Conservation (phyloP, 768 basidiomycete genomes). For the Mycena polygramma region DNA sequence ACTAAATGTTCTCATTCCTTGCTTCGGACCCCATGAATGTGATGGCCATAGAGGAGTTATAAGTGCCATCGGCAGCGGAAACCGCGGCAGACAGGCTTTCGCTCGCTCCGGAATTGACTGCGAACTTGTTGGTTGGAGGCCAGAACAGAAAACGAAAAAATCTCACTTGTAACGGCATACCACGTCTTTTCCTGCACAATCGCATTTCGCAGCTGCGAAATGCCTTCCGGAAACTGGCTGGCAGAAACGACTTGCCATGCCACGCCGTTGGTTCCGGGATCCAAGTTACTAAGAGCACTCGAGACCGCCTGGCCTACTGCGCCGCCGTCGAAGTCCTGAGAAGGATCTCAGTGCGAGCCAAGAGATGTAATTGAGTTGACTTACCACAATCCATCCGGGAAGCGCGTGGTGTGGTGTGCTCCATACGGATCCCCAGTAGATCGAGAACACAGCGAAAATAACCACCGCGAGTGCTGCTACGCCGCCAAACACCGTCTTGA, state of each 20-base stretch:
- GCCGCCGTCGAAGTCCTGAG: slow-evolving; percentile 10
- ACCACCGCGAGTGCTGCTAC: slow-evolving; percentile 49
- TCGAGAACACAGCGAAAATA: slow-evolving; percentile 62
- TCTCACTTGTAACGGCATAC: slow-evolving; percentile 3
- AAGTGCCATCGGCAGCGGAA: background rate
- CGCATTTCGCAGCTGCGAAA: background rate
- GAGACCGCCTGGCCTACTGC: background rate
- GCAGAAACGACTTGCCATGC: background rate
- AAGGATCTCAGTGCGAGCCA: background rate
- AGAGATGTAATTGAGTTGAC: slow-evolving; percentile 16
- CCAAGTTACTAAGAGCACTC: background rate
- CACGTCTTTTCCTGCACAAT: slow-evolving; percentile 1
- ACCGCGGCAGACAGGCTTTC: slow-evolving; percentile 12
- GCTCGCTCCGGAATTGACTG: slow-evolving; percentile 6
- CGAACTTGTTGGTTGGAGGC: background rate
- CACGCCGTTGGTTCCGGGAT: background rate
- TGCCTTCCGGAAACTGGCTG: slow-evolving; percentile 1
- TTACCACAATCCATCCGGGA: slow-evolving; percentile 65
- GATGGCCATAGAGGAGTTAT: slow-evolving; percentile 14
- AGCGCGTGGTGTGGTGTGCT: slow-evolving; percentile 56
- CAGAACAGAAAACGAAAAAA: background rate
- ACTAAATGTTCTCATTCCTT: slow-evolving; percentile 22
- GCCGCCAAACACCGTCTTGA: slow-evolving; percentile 54
- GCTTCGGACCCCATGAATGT: slow-evolving; percentile 25
- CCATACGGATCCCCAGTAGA: slow-evolving; percentile 71